Base-by-base conservation (phyloP, 768 basidiomycete genomes). In the Leccinum barrowsii region DNA sequence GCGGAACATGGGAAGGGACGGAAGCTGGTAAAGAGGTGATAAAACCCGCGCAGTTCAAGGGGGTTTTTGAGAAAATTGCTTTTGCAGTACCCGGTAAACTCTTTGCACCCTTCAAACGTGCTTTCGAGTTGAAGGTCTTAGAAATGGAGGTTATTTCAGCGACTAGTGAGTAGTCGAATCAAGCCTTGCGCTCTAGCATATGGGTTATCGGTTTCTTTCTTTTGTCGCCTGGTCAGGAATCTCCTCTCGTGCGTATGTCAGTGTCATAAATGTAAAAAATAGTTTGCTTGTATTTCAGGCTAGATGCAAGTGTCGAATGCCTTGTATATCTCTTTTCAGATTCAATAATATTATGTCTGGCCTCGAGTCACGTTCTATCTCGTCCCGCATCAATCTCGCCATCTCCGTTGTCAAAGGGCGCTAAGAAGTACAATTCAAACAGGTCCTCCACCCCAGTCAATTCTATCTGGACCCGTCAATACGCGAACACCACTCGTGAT, bases 71-170 rank as follows among this genome's bases (percentile, higher is more conserved):
- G 57, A 66, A 66, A 55, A 65, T 81, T 50, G 68, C 77, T 24
- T 80, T 80, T 48, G 79, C 80, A 22, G 71, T 80, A 3, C 72
- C 78, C 0, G 73, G 75, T 11, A 75, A 74, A 57, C 61, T 70
- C 28, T 72, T 69, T 50, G 63, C 64, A 26, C 67, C 67, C 30
- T 80, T 80, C 64, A 73, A 74, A 66, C 58, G 58, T 21, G 77
- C 75, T 12, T 81, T 78, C 49, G 75, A 77, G 50, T 70, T 73
- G 64, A 70, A 74, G 52, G 65, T 77, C 5, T 69, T 78, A 4
- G 77, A 78, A 64, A 70, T 67, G 47, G 68, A 76, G 47, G 63
- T 78, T 21, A 67, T 70, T 22, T 60, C 28, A 42, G 70, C 65
- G 22, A 62, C 61, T 0, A 72, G 70, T 69, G 65, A 69, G 68